These are phyloP conservation scores for Dactylellina drechsleri DNA, from an alignment of 2,329 filamentous ascomycete species.

Conservation along the genomic window DNA sequence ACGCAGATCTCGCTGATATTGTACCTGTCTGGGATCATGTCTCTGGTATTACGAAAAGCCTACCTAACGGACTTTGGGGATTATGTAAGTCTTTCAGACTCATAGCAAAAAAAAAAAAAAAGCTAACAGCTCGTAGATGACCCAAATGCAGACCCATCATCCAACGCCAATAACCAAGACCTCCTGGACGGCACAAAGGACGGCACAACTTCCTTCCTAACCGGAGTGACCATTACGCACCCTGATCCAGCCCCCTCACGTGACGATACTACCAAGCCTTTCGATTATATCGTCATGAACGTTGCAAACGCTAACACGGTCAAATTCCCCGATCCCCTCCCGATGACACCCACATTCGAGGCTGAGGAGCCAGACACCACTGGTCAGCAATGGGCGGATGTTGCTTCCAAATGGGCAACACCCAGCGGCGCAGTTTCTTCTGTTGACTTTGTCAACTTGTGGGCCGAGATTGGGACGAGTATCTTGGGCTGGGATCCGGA, in stretches of 20 bases:
- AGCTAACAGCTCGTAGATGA: constrained; percentile 14
- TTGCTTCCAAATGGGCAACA: constrained; percentile 11
- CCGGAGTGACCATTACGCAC: constrained; percentile 6
- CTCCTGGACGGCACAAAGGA: constrained; percentile 2
- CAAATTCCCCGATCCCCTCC: constrained; percentile 9
- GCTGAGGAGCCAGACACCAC: constrained; percentile 5
- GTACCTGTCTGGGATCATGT: too few species aligned
- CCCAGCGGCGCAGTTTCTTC: constrained; percentile 5
- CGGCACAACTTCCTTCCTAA: background rate
- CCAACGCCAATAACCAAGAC: constrained; percentile 3
- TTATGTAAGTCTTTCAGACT: background rate
- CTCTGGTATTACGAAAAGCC: too few species aligned
- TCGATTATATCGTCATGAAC: too few species aligned
- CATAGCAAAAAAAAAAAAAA: background rate
- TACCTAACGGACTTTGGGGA: too few species aligned
- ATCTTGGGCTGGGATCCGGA: constrained; percentile 10
- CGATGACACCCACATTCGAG: constrained; percentile 3
- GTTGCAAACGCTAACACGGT: background rate
- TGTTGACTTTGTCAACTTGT: constrained; percentile 13
- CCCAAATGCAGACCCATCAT: constrained; percentile 11
- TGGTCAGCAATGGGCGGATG: constrained; percentile 9
- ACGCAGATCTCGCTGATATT: too few species aligned
- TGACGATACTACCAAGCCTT: too few species aligned
- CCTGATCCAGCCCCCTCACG: background rate
- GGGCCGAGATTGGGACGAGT: constrained; percentile 6